These are phyloP conservation scores for Carex cristatella DNA, from an alignment of 176 grass and related monocot genomes.

Conservation along the genomic window DNA sequence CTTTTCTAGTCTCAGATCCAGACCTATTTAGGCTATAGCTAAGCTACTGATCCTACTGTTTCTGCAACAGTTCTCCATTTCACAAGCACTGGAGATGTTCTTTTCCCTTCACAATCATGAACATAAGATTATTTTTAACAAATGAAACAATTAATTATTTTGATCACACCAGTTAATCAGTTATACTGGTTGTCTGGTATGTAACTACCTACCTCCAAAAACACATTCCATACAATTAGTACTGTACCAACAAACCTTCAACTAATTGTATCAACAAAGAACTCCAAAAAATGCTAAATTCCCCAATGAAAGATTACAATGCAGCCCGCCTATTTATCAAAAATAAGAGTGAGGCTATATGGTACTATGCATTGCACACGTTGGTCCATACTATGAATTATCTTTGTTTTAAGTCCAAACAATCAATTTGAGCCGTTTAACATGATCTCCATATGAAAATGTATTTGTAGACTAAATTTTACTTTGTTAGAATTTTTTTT, in stretches of 20 bases:
- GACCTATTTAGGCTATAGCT: background rate
- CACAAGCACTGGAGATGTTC: background rate
- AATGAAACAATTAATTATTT: background rate
- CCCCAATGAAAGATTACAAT: too few relatives aligned
- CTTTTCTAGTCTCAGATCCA: conserved; percentile 6
- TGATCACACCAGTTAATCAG: background rate
- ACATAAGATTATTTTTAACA: too few relatives aligned
- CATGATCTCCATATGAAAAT: too few relatives aligned
- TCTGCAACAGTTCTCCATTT: background rate
- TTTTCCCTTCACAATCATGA: background rate
- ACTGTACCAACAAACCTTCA: background rate
- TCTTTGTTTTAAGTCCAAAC: too few relatives aligned
- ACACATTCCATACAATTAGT: background rate
- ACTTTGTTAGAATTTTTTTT: too few relatives aligned
- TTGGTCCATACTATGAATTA: too few relatives aligned
- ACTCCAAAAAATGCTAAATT: too few relatives aligned
- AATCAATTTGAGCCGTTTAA: too few relatives aligned
- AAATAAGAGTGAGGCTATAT: background rate
- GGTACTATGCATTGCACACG: too few relatives aligned
- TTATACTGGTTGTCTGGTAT: background rate
- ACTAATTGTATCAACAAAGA: background rate
- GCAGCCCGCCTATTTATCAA: background rate
- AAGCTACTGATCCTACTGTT: background rate
- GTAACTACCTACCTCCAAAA: background rate
- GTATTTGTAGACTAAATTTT: too few relatives aligned